These are phyloP conservation scores for Globisporangium spiculum DNA, from an alignment of 352 stramenopile species.

Conservation along the genomic window DNA sequence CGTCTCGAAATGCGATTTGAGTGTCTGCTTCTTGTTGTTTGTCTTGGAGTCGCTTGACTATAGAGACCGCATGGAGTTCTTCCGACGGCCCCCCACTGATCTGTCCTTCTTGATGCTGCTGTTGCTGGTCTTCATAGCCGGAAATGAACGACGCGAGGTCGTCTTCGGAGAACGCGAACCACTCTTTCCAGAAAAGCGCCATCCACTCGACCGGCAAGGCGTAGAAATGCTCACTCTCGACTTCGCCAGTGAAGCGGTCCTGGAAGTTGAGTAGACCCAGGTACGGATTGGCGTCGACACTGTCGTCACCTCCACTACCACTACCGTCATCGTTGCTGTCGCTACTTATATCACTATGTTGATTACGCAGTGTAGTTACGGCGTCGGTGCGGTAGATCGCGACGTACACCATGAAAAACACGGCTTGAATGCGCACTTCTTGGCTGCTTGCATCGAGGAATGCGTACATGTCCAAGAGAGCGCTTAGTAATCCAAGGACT, in stretches of 20 bases:
- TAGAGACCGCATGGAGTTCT: background rate
- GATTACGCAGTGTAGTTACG: background rate
- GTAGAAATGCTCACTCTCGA: slow-evolving; percentile 44
- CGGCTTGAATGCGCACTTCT: background rate
- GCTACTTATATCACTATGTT: background rate
- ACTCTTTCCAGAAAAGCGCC: slow-evolving; percentile 45
- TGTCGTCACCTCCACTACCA: background rate
- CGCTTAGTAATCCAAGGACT: slow-evolving; percentile 27
- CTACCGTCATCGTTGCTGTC: background rate
- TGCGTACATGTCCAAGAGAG: slow-evolving; percentile 28
- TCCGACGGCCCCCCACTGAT: background rate
- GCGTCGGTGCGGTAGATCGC: slow-evolving; percentile 27
- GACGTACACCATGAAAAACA: slow-evolving; percentile 45
- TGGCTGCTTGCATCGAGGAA: background rate
- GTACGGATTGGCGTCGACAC: background rate
- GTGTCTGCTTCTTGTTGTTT: background rate
- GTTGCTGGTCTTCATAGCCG: slow-evolving; percentile 23
- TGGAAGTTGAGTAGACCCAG: slow-evolving; percentile 29
- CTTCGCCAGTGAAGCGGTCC: slow-evolving; percentile 29
- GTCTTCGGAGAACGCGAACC: slow-evolving; percentile 39
- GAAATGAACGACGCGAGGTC: slow-evolving; percentile 39
- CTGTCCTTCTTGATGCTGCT: slow-evolving; percentile 10
- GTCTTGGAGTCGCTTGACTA: background rate
- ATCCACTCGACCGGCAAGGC: slow-evolving; percentile 56
- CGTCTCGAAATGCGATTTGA: slow-evolving; percentile 9